Percentiles rank a stretch among this genome's conserved stretches.
These are phyloP conservation scores for Sordariomycetes sp. DNA, from an alignment of 2,329 filamentous ascomycete genomes.

Conservation along the genomic window DNA sequence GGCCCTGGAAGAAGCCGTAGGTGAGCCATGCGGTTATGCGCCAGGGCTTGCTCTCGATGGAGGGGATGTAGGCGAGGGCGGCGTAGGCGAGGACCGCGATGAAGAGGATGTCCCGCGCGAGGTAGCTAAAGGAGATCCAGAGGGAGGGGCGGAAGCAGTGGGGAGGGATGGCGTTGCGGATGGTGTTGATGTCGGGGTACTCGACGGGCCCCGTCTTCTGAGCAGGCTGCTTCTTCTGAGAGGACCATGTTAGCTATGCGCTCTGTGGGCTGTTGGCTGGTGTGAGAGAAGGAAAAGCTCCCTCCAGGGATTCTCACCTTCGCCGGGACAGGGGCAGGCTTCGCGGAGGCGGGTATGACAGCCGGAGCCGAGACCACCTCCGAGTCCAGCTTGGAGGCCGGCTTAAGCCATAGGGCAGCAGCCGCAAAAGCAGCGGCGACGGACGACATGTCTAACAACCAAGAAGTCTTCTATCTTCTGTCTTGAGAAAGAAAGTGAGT, in stretches of 20 bases:
- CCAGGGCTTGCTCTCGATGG: constrained; percentile 29
- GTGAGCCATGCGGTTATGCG: constrained; percentile 39
- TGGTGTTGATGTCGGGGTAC: constrained; percentile 34
- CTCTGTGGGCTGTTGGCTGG: background rate
- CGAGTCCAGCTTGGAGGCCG: background rate
- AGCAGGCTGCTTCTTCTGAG: constrained; percentile 4
- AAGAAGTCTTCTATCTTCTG: background rate
- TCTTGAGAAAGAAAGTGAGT: background rate
- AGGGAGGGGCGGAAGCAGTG: constrained; percentile 51
- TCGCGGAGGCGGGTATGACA: constrained; percentile 1
- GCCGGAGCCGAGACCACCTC: background rate
- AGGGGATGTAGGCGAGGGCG: constrained; percentile 42
- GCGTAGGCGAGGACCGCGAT: constrained; percentile 35
- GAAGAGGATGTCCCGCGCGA: constrained; percentile 43
- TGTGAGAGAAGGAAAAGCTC: background rate
- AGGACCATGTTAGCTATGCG: constrained; percentile 1
- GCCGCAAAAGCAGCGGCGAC: constrained; percentile 1
- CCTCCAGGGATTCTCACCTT: background rate
- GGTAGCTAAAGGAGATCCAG: constrained; percentile 39
- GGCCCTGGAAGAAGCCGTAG: constrained; percentile 59
- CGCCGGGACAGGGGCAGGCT: background rate
- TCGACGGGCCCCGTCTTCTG: constrained; percentile 2
- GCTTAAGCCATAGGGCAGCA: constrained; percentile 6
- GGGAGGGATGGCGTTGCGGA: constrained; percentile 43
- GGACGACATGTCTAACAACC: background rate